phyloP scores from a whole-genome alignment of 1,284 basidiomycete genomes.

The Singerocomus inundabilis region DNA sequence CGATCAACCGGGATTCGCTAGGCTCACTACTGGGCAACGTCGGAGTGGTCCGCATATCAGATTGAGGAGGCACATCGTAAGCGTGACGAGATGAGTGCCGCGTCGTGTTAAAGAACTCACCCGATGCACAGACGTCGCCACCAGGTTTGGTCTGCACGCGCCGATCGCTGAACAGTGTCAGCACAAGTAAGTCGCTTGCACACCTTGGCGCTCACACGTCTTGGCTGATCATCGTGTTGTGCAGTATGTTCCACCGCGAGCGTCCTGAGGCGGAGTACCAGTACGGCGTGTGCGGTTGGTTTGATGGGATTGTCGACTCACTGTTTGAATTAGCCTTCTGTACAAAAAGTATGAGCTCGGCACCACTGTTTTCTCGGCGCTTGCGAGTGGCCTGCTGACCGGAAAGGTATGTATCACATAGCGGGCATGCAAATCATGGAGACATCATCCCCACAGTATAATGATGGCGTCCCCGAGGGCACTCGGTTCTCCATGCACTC shows the following conservation, averaged over 20 bases:
- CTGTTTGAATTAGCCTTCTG: conserved; percentile 27
- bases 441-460: conserved; percentile 27
- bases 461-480: conserved; percentile 43
- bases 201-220: neutral
- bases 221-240: neutral
- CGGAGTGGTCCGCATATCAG: conserved; percentile 55
- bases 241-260: conserved; percentile 44
- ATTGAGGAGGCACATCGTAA: conserved; percentile 47
- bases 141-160: conserved; percentile 49
- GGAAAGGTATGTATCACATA: conserved; percentile 39
- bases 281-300: conserved; percentile 1
- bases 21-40: conserved; percentile 50
- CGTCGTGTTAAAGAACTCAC: neutral
- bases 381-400: conserved; percentile 51
- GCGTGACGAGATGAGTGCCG: conserved; percentile 11
- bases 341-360: conserved; percentile 38
- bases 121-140: conserved; percentile 42
- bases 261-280: conserved; percentile 57
- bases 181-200: conserved; percentile 31
- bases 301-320: conserved; percentile 2
- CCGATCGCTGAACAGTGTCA: conserved; percentile 61
- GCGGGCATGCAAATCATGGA: no score
- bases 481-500: conserved; percentile 54
- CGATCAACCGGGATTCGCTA: neutral
- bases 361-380: conserved; percentile 56